Evolutionary conservation across 768 basidiomycete species (phyloP).

Genomic region (Boletus rubescentipes): DNA sequence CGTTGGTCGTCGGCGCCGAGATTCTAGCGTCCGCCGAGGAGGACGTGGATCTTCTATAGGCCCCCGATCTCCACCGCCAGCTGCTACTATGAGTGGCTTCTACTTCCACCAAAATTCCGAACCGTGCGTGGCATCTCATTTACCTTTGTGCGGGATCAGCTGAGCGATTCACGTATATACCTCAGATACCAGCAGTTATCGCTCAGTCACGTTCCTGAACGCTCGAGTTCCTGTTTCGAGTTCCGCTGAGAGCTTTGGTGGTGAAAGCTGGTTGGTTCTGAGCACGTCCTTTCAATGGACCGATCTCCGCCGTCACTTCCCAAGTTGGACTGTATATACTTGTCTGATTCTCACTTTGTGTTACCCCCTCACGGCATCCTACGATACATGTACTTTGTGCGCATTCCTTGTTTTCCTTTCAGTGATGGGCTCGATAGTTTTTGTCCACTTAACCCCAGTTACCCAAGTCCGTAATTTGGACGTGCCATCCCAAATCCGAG

Average conservation of each 20-base stretch:
- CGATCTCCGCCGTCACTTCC: not conserved
- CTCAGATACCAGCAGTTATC: conserved; percentile 86
- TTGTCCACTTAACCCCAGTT: not conserved
- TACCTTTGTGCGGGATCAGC: not conserved
- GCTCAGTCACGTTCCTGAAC: conserved; percentile 73
- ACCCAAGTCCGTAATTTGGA: not conserved
- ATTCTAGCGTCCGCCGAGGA: conserved; percentile 46
- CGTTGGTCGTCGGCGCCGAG: conserved; percentile 38
- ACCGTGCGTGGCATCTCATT: conserved; percentile 60
- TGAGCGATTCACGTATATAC: conserved; percentile 9
- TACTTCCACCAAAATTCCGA: conserved; percentile 94
- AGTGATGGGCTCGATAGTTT: not conserved
- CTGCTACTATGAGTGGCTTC: conserved; percentile 84
- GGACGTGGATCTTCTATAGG: conserved; percentile 50
- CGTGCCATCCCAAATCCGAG: too few species aligned
- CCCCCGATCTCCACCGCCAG: conserved; percentile 44
- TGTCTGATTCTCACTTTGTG: conserved; percentile 14
- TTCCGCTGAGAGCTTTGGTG: conserved; percentile 57
- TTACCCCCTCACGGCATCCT: conserved; percentile 20
- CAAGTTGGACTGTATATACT: conserved; percentile 15
- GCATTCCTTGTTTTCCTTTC: conserved; percentile 11
- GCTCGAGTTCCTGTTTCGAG: conserved; percentile 77
- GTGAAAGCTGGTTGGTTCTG: not conserved
- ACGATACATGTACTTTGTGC: conserved; percentile 19
- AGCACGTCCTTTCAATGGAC: not conserved